These are phyloP conservation scores for Ganoderma boninense DNA, from an alignment of 1,284 basidiomycete genomes.

Conservation along the genomic window DNA sequence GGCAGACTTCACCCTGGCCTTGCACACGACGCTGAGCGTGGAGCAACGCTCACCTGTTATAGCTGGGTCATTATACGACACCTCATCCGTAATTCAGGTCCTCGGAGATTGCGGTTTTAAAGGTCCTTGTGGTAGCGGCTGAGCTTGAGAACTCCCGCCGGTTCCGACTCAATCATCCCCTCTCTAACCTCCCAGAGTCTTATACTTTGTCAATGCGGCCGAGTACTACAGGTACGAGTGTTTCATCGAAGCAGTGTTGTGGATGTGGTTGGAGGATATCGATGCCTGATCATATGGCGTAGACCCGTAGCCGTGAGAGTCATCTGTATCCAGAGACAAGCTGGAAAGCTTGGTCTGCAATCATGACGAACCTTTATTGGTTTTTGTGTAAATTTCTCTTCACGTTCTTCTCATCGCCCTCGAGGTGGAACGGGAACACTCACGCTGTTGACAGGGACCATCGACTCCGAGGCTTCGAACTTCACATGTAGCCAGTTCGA, in stretches of 20 bases:
- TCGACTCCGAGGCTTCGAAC: not conserved
- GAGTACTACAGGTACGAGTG: not conserved
- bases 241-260: not conserved
- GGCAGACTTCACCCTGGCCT: slow-evolving; percentile 14
- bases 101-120: not conserved
- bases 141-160: not conserved
- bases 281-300: not conserved
- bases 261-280: not conserved
- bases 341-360: not conserved
- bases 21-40: slow-evolving; percentile 19
- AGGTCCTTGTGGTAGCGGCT: not conserved
- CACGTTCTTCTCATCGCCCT: not conserved
- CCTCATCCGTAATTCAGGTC: not conserved
- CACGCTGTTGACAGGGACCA: not conserved
- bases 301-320: not conserved
- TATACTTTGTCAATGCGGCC: not conserved
- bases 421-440: not conserved
- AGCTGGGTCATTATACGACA: not conserved
- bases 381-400: not conserved
- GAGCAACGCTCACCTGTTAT: slow-evolving; percentile 4
- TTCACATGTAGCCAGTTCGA: not conserved
- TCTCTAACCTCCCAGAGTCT: not conserved
- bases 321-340: not conserved
- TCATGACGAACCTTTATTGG: not conserved
- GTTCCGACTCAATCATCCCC: not conserved